Conservation (phyloP, 768 basidiomycete species). For the Naematelia encephala region DNA sequence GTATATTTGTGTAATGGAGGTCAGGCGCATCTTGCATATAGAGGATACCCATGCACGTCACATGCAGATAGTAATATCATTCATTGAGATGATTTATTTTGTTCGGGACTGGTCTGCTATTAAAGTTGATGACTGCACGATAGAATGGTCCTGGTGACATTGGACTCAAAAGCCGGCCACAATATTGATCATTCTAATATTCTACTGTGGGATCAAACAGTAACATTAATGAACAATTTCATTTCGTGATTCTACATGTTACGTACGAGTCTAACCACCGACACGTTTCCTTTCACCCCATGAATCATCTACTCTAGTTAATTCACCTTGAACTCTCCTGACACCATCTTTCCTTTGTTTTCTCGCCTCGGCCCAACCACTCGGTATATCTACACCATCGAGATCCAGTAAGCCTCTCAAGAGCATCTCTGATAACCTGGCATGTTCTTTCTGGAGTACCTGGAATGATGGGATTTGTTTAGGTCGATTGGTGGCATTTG, state of each 20-base stretch:
- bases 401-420: slow-evolving; percentile 82
- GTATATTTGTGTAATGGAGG: background rate
- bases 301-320: slow-evolving; percentile 73
- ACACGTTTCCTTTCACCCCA: slow-evolving; percentile 56
- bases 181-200: no score
- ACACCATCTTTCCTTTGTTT: slow-evolving; percentile 80
- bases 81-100: no score
- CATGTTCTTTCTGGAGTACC: slow-evolving; percentile 54
- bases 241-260: background rate
- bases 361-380: slow-evolving; percentile 73
- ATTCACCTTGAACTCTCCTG: slow-evolving; percentile 72
- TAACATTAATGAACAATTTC: no score
- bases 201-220: no score
- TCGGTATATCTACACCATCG: slow-evolving; percentile 72
- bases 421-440: slow-evolving; percentile 71
- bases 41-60: background rate
- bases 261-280: slow-evolving; percentile 13
- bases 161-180: no score
- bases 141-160: no score
- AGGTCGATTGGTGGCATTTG: slow-evolving; percentile 30
- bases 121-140: no score
- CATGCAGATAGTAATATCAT: no score
- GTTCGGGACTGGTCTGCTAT: no score
- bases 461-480: slow-evolving; percentile 40
- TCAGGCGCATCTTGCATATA: background rate